Conservation (phyloP, 225 moss, liverwort and hornwort species). For the Physcomitrium patens region DNA sequence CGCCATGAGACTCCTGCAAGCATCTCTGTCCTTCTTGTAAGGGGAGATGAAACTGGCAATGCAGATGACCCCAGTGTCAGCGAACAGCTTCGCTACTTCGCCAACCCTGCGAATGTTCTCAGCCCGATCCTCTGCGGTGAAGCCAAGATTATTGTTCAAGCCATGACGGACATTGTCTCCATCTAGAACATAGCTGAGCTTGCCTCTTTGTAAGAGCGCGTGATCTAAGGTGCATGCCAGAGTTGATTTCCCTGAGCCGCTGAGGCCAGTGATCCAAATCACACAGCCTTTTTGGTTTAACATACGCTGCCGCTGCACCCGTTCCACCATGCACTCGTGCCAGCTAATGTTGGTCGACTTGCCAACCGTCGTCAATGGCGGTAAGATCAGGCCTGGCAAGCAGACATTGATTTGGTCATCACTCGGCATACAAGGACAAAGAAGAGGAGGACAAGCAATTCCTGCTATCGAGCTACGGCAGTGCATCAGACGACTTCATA, state of each 20-base stretch:
- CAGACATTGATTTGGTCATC: not conserved
- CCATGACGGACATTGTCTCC: conserved; percentile 78
- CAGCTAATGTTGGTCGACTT: conserved; percentile 65
- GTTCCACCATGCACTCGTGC: conserved; percentile 65
- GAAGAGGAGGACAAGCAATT: too few relatives aligned
- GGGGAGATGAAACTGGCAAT: conserved; percentile 83
- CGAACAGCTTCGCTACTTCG: conserved; percentile 69
- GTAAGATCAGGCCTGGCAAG: conserved; percentile 45
- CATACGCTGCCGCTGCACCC: conserved; percentile 50
- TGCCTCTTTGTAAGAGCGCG: conserved; percentile 49
- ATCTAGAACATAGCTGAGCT: conserved; percentile 68
- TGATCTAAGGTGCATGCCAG: conserved; percentile 70
- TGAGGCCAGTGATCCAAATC: conserved; percentile 75
- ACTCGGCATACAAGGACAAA: not conserved
- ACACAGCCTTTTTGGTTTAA: conserved; percentile 67
- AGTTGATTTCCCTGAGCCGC: conserved; percentile 74
- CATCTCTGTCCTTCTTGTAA: conserved; percentile 63
- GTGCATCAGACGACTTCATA: not conserved
- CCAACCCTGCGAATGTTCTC: conserved; percentile 77
- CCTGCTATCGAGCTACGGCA: too few relatives aligned
- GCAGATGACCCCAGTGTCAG: conserved; percentile 64
- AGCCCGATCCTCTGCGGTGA: conserved; percentile 58
- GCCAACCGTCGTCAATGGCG: conserved; percentile 52
- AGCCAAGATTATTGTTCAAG: conserved; percentile 66
- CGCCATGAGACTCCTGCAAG: conserved; percentile 51